These are phyloP conservation scores for Eutrema salsugineum DNA, from an alignment of 441 rosid species.

Conservation along the genomic window DNA sequence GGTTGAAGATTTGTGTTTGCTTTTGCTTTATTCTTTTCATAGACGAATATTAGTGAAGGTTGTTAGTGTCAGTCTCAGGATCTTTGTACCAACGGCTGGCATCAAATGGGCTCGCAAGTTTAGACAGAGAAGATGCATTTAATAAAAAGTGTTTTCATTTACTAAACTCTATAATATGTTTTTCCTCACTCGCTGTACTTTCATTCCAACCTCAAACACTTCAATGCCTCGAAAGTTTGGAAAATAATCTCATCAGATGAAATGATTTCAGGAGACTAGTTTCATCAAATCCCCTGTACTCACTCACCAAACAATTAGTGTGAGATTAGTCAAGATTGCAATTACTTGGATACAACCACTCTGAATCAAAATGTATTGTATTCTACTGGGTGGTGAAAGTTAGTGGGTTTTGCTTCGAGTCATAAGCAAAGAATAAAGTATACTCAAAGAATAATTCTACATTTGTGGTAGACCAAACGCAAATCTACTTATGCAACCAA, in stretches of 20 bases:
- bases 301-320: constrained; percentile 1
- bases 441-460: constrained; percentile 30
- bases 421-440: constrained; percentile 34
- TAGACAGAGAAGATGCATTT: constrained; percentile 8
- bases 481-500: constrained; percentile 14
- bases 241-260: neutral
- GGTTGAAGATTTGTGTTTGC: constrained; percentile 20
- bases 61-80: constrained; percentile 15
- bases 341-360: constrained; percentile 28
- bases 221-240: constrained; percentile 13
- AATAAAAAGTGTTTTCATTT: constrained; percentile 4
- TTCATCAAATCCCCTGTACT: constrained; percentile 22
- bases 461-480: constrained; percentile 28
- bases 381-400: constrained; percentile 31
- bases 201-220: constrained; percentile 15
- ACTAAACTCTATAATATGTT: neutral
- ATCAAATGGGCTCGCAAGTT: constrained; percentile 30
- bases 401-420: constrained; percentile 32
- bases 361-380: constrained; percentile 20
- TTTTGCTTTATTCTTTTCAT: constrained; percentile 35
- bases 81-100: constrained; percentile 26
- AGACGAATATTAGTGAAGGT: constrained; percentile 19
- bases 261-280: constrained; percentile 10
- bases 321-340: constrained; percentile 26
- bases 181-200: neutral